Percentiles rank a stretch among this genome's conserved stretches.
These are phyloP conservation scores for Solanum hybrid DNA, from an alignment of 305 asterid genomes.

Conservation along the genomic window DNA sequence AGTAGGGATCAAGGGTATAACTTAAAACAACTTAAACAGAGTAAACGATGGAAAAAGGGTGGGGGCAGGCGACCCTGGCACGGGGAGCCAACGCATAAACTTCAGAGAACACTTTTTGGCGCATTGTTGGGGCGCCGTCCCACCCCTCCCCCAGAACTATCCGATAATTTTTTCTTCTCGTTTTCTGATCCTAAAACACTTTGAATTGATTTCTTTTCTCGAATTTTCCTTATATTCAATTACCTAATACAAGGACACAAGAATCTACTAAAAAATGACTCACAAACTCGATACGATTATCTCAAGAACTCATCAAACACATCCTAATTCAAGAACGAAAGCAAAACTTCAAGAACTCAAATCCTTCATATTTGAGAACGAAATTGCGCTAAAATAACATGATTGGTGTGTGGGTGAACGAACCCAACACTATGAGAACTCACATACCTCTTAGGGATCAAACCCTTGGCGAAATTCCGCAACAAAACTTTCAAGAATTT, in stretches of 20 bases:
- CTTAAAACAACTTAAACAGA: too few relatives aligned
- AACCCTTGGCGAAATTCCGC: not conserved
- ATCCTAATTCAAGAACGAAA: not conserved
- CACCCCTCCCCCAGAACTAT: not conserved
- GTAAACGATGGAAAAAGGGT: not conserved
- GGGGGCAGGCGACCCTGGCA: not conserved
- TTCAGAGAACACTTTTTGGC: not conserved
- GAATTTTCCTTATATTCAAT: too few relatives aligned
- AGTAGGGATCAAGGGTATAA: not conserved
- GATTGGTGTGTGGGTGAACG: not conserved
- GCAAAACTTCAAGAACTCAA: not conserved
- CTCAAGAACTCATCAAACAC: not conserved
- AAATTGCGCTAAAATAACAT: not conserved
- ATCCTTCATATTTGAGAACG: not conserved
- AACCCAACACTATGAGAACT: not conserved
- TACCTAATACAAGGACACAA: not conserved
- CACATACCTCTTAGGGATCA: not conserved
- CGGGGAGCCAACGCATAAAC: not conserved
- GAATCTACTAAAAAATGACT: not conserved
- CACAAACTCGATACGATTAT: not conserved
- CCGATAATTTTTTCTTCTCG: too few relatives aligned
- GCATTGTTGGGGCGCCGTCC: not conserved
- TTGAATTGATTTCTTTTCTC: not conserved
- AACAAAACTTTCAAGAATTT: not conserved
- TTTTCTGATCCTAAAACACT: not conserved